phyloP scores from a whole-genome alignment of 176 grass and related monocot species.

The Cenchrus fungigraminus region DNA sequence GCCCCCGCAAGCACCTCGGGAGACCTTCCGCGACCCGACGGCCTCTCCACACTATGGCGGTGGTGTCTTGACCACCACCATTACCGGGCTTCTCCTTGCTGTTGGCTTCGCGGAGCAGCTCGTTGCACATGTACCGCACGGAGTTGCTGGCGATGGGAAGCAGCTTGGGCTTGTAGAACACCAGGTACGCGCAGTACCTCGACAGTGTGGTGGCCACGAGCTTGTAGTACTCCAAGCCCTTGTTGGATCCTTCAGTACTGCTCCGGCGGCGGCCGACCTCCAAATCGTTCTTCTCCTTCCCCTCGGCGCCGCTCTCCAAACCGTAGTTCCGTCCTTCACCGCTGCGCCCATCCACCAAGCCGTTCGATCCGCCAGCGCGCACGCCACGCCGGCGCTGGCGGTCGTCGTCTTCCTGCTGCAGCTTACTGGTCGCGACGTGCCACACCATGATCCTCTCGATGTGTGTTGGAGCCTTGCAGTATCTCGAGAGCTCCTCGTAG shows the following conservation, averaged over 20 bases:
- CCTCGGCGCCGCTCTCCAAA: neutral
- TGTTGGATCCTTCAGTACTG: neutral
- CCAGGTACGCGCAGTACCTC: conserved; percentile 51
- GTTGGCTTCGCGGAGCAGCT: neutral
- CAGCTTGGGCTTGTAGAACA: conserved; percentile 49
- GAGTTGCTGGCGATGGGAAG: conserved; percentile 22
- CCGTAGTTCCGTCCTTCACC: neutral
- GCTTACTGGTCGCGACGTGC: conserved; percentile 45
- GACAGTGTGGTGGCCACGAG: conserved; percentile 30
- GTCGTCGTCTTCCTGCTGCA: neutral
- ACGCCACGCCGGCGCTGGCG: neutral
- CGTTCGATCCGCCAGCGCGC: neutral
- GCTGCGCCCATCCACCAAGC: no score
- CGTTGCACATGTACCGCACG: conserved; percentile 19
- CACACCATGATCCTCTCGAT: conserved; percentile 52
- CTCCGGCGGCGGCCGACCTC: neutral
- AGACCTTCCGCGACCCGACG: neutral
- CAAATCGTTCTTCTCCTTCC: neutral
- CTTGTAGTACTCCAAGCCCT: neutral
- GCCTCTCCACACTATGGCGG: neutral
- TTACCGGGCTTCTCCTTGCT: no score
- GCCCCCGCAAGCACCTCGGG: neutral
- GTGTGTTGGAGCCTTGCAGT: neutral
- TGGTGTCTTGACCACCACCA: neutral
- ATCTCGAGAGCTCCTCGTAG: fast-evolving